A percentile compares a stretch with the other conserved stretches of the same genome.
Conservation (phyloP, 1,284 basidiomycete species). For the Apiotrichum mycotoxinovorans region DNA sequence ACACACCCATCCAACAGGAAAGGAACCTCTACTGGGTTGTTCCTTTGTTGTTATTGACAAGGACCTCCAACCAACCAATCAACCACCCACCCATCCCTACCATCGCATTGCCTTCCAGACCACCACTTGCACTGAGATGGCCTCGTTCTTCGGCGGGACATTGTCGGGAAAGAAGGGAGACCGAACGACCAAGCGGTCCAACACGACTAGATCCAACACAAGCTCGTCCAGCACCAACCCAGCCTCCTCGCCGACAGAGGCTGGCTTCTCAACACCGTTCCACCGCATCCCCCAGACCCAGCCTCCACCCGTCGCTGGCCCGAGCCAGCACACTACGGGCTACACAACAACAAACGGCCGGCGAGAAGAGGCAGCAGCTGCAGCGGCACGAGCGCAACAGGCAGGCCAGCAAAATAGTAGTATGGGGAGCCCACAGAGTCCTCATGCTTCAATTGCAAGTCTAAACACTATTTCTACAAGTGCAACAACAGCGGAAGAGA, state of each 20-base stretch:
- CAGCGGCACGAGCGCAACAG: background rate
- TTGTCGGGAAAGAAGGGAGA: slow-evolving; percentile 5
- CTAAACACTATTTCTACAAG: background rate
- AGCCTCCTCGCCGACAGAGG: slow-evolving; percentile 10
- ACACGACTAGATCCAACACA: background rate
- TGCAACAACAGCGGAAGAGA: background rate
- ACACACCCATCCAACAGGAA: too few species aligned
- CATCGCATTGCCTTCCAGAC: too few species aligned
- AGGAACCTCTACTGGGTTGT: too few species aligned
- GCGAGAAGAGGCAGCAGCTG: slow-evolving; percentile 4
- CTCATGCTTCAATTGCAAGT: too few species aligned
- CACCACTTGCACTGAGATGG: slow-evolving; percentile 1
- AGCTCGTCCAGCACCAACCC: slow-evolving; percentile 12
- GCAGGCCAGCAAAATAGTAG: too few species aligned
- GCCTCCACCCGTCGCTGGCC: background rate
- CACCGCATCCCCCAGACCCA: slow-evolving; percentile 6
- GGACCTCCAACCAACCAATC: too few species aligned
- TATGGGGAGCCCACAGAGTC: too few species aligned
- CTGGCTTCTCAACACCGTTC: slow-evolving; percentile 6
- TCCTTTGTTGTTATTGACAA: too few species aligned
- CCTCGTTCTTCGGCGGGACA: background rate
- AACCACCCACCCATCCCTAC: too few species aligned
- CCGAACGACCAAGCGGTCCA: background rate
- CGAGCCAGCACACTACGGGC: background rate
- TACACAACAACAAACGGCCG: slow-evolving; percentile 9